These are phyloP conservation scores for Leucogyrophana mollusca DNA, from an alignment of 768 basidiomycete species.

Conservation along the genomic window DNA sequence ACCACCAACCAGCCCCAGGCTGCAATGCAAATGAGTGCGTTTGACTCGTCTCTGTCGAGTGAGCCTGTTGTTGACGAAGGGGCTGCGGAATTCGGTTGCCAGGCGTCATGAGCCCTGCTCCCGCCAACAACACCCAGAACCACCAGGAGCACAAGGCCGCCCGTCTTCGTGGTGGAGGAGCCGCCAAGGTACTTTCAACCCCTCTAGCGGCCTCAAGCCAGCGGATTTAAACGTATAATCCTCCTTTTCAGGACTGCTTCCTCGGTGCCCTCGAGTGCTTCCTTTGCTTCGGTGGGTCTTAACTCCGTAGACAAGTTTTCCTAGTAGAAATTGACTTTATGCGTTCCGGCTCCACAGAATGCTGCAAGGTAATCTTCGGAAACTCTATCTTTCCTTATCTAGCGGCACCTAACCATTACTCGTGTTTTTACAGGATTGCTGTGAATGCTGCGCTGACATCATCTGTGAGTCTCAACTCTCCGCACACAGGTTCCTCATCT, in stretches of 20 bases:
- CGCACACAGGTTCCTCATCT: background rate
- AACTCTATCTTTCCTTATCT: background rate
- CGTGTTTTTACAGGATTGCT: conserved; percentile 52
- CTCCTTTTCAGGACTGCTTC: conserved; percentile 57
- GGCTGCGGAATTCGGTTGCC: background rate
- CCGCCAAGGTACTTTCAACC: conserved; percentile 48
- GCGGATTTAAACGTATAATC: background rate
- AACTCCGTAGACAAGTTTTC: background rate
- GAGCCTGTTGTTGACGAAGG: background rate
- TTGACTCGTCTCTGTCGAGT: background rate
- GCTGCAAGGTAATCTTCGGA: conserved; percentile 55
- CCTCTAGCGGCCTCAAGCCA: background rate
- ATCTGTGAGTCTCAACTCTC: conserved; percentile 54
- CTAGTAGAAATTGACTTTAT: background rate
- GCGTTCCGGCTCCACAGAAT: conserved; percentile 40
- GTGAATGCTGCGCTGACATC: conserved; percentile 70
- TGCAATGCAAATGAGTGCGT: conserved; percentile 63
- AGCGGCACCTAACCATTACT: background rate
- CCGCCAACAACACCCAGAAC: conserved; percentile 34
- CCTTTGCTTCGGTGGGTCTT: conserved; percentile 65
- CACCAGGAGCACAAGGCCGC: conserved; percentile 44
- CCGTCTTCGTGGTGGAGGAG: conserved; percentile 71
- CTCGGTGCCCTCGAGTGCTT: conserved; percentile 61
- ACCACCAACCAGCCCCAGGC: conserved; percentile 58
- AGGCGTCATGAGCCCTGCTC: conserved; percentile 49